Percentiles rank a stretch among this genome's conserved stretches.
Evolutionary conservation across 2,329 filamentous ascomycete species (phyloP).

Genomic region (Blastomyces percursus): DNA sequence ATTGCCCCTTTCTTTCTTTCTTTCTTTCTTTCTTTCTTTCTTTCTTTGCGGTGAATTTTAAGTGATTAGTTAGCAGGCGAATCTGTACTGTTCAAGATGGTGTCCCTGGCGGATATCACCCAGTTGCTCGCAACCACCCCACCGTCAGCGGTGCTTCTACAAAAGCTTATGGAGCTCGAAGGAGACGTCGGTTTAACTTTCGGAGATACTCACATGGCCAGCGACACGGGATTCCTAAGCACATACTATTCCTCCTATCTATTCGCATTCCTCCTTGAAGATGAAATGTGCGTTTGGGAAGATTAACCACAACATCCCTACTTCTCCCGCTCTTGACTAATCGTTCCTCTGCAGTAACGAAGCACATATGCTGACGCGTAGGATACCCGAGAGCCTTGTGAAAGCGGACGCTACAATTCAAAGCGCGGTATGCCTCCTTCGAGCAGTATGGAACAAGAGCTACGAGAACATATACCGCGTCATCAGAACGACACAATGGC

Average conservation of each 20-base stretch:
- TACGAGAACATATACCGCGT: constrained; percentile 27
- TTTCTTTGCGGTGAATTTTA: background rate
- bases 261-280: constrained; percentile 30
- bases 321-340: background rate
- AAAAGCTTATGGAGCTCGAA: constrained; percentile 28
- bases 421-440: constrained; percentile 27
- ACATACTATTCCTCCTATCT: constrained; percentile 32
- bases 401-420: constrained; percentile 24
- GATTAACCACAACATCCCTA: background rate
- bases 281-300: constrained; percentile 26
- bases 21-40: background rate
- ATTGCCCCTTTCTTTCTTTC: background rate
- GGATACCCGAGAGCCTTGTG: constrained; percentile 25
- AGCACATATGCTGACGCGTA: constrained; percentile 30
- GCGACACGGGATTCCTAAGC: constrained; percentile 24
- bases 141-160: constrained; percentile 26
- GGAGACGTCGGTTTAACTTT: constrained; percentile 24
- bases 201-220: constrained; percentile 14
- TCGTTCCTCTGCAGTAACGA: constrained; percentile 21
- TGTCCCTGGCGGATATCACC: constrained; percentile 18
- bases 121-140: constrained; percentile 20
- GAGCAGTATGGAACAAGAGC: constrained; percentile 30
- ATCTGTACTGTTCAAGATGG: background rate
- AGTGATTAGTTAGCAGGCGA: background rate
- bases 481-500: constrained; percentile 27